Percentiles rank a stretch among this genome's conserved stretches.
phyloP scores from a whole-genome alignment of 805 yeast species.

The Dipodascus albidus region DNA sequence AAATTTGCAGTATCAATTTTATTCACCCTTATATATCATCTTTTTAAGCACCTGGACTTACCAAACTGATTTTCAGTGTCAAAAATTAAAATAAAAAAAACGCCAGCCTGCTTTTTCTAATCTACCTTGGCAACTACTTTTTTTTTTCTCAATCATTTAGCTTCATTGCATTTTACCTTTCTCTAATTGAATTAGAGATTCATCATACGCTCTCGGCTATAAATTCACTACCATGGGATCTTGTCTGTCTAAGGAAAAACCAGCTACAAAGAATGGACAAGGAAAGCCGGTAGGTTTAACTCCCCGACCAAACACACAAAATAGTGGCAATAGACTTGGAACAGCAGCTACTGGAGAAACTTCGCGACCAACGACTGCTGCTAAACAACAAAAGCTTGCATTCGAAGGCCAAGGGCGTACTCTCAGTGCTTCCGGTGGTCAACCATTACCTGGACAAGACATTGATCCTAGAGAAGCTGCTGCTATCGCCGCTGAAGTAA shows the following conservation, averaged over 20 bases:
- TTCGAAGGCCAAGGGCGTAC: not conserved
- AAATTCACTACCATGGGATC: not conserved
- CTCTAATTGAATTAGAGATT: too few relatives aligned
- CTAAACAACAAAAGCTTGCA: not conserved
- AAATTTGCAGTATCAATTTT: too few relatives aligned
- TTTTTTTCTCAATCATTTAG: too few relatives aligned
- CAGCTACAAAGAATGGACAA: not conserved
- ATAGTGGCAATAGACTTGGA: not conserved
- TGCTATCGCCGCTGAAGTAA: not conserved
- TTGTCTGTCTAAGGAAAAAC: not conserved
- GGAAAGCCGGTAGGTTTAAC: not conserved
- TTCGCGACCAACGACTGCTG: not conserved
- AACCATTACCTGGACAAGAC: not conserved
- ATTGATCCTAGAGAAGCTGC: constrained; percentile 1
- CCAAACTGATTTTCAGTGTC: too few relatives aligned
- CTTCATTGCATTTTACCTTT: not conserved
- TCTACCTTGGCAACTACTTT: too few relatives aligned
- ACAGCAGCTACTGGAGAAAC: not conserved
- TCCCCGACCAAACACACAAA: too few relatives aligned
- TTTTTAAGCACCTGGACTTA: too few relatives aligned
- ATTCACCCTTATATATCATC: too few relatives aligned
- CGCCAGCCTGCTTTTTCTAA: too few relatives aligned
- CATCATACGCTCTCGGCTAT: not conserved
- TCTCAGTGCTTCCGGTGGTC: not conserved
- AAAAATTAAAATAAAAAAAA: too few relatives aligned